Base-by-base conservation (phyloP, 2,329 filamentous ascomycete species). In the Neonectria hederae region DNA sequence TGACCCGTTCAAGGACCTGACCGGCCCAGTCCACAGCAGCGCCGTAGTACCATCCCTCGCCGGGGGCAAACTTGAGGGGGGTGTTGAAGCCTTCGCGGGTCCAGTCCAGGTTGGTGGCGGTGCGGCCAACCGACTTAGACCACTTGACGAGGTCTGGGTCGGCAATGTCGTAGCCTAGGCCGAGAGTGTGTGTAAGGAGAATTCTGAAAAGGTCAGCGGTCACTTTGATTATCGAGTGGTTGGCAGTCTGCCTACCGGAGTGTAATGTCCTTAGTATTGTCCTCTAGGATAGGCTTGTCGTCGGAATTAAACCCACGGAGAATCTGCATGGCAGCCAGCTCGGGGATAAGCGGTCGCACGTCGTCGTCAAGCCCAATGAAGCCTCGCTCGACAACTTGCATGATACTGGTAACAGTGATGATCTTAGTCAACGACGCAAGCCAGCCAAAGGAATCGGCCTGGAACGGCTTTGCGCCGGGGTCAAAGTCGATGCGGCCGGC, bases 31-130 rank as follows among this genome's bases (percentile, higher is more conserved):
- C 84, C 45, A 81, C 62, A 0, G 75, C 74, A 4, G 77, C 70
- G 5, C 85, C 83, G 62, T 87, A 87, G 30, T 74, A 75, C 84
- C 84, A 87, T 7, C 79, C 78, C 3, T 79, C 75, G 0, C 84
- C 85, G 0, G 84, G 82, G 3, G 75, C 65, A 62, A 83, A 83
- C 56, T 77, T 75, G 38, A 84, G 69, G 0, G 83, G 85, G 59
- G 80, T 79, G 51, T 69, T 72, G 72, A 78, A 83, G 66, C 79
- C 79, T 1, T 78, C 77, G 35, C 76, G 72, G 35, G 68, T 77
- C 65, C 73, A 79, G 28, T 75, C 67, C 17, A 78, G 69, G 52
- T 76, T 73, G 11, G 70, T 75, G n/a, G 70, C 68, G 0, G 71
- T 75, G 26, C 77, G 77, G 49, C 78, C 79, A 5, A 74, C 68